Evolutionary conservation across 352 stramenopile species (phyloP), one percentile per base, ranked within the genome.

Genomic region (Globisporangium spinosum): DNA sequence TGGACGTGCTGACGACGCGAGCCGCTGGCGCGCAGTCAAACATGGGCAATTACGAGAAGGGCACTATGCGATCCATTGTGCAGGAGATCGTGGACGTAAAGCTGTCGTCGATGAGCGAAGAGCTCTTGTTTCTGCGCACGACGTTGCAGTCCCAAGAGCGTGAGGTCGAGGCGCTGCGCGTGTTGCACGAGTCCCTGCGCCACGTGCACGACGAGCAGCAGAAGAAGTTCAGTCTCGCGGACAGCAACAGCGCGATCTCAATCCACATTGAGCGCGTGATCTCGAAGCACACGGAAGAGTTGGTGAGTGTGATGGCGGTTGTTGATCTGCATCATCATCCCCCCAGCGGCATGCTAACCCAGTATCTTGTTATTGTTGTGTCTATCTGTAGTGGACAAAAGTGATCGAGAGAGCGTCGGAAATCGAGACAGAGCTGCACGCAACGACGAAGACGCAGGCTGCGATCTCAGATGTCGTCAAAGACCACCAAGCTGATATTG

Each of bases 51-150:
- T 70, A 82, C 12, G 82, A 91, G 43, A 84, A 82, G 17, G 78
- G 79, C 22, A 76, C 80, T 22, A 89, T 93, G 78, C 74, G 74
- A 2, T 80, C 76, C 1, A 77, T 89, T 5, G 75, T 93, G 32
- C 77, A 90, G 45, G 83, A 91, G 40, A 85, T 93, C 10, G 70
- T 93, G 10, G 83, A 91, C 51, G 74, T 88, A 53, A 89, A 89
- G 67, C 59, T 93, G 13, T 75, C 80, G 27, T 67, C 73, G 0
- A 77, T 93, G 73, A 80, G 77, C 20, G 74, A 86, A 17, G 75
- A 93, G 56, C 77, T 93, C 1, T 57, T 61, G 17, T 32, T 75
- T 27, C 27, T 93, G 20, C 82, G 77, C 9, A 75, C 84, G 62
- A 89, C 77, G 25, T 67, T 91, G 29, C 64, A 79, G 32, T 60